Evolutionary conservation across 257 asterid genomes (phyloP).

Genomic region (Petunia secreta): DNA sequence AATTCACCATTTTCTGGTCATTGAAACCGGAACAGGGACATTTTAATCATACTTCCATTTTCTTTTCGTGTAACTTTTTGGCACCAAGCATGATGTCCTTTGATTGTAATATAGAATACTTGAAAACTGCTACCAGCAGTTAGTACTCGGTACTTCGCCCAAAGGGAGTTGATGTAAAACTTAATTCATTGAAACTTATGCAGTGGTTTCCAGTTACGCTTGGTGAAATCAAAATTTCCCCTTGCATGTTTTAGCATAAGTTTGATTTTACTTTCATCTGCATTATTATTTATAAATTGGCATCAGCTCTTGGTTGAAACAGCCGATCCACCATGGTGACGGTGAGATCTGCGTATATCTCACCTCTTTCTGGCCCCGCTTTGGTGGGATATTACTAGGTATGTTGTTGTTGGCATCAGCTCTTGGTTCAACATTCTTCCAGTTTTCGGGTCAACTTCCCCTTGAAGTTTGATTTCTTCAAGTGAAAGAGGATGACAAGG

Average conservation of each 20-base stretch:
- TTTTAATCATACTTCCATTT: neutral
- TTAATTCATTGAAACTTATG: conserved; percentile 12
- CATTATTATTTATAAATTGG: no score
- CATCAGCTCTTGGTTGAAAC: no score
- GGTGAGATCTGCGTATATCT: no score
- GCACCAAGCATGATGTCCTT: conserved; percentile 16
- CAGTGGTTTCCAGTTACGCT: neutral
- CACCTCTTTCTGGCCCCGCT: no score
- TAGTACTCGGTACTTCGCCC: neutral
- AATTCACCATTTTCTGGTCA: conserved; percentile 15
- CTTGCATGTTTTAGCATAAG: neutral
- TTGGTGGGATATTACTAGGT: no score
- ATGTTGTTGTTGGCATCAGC: no score
- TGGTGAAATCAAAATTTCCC: neutral
- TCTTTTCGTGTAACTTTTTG: neutral
- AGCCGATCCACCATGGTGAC: no score
- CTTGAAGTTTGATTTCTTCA: no score
- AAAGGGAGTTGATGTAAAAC: conserved; percentile 3
- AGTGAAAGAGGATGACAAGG: no score
- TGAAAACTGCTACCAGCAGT: neutral
- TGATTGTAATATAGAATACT: conserved; percentile 1
- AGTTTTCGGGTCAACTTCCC: no score
- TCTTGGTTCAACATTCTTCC: no score
- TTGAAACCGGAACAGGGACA: neutral
- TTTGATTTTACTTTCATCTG: neutral